Evolutionary conservation across 1,284 basidiomycete species (phyloP).

Genomic region (Austroboletus rostrupii): DNA sequence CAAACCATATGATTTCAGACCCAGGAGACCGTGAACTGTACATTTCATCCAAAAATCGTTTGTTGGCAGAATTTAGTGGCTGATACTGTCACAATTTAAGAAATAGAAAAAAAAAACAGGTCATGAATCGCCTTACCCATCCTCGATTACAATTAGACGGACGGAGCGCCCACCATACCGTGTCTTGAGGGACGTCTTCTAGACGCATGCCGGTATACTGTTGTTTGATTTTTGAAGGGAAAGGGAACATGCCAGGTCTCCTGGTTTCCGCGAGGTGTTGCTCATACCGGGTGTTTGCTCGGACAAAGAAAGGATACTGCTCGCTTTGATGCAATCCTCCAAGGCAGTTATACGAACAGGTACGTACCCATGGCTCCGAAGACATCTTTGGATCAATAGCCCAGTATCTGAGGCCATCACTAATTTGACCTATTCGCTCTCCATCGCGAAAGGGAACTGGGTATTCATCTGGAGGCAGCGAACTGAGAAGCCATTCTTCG

Average conservation of each 20-base stretch:
- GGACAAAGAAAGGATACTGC: slow-evolving; percentile 13
- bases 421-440: slow-evolving; percentile 5
- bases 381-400: not conserved
- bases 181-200: slow-evolving; percentile 11
- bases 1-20: slow-evolving; percentile 24
- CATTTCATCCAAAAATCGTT: slow-evolving; percentile 11
- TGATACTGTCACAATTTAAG: slow-evolving; percentile 15
- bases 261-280: slow-evolving; percentile 6
- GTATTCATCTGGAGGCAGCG: slow-evolving; percentile 14
- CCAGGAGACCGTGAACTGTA: slow-evolving; percentile 22
- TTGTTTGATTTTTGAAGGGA: not conserved
- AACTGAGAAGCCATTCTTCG: slow-evolving; percentile 15
- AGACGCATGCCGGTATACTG: slow-evolving; percentile 1
- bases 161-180: slow-evolving; percentile 15
- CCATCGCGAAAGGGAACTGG: slow-evolving; percentile 9
- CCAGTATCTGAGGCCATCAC: slow-evolving; percentile 9
- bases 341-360: not conserved
- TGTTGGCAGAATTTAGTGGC: slow-evolving; percentile 7
- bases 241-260: slow-evolving; percentile 7
- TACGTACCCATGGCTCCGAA: slow-evolving; percentile 11
- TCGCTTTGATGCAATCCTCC: not conserved
- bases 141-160: not conserved
- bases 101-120: not conserved
- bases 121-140: slow-evolving; percentile 12
- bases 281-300: slow-evolving; percentile 16